phyloP scores from a whole-genome alignment of 2,329 filamentous ascomycete genomes.

The Phialocephala sp. region DNA sequence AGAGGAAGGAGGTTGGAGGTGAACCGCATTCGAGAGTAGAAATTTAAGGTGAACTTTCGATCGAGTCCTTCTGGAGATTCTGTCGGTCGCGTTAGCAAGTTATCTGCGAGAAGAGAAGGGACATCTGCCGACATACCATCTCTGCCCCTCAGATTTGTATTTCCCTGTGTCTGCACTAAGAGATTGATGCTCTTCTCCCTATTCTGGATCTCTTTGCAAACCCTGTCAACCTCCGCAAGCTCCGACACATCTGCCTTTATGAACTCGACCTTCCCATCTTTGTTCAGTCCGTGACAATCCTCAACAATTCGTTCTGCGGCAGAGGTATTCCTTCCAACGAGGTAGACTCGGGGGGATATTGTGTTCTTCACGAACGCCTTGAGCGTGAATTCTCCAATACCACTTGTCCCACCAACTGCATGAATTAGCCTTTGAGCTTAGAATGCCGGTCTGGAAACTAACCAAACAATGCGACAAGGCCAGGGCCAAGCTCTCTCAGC shows the following conservation, averaged over 20 bases:
- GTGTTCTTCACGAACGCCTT: conserved; percentile 51
- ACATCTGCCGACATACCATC: conserved; percentile 30
- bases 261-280: conserved; percentile 53
- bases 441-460: not conserved
- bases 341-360: conserved; percentile 50
- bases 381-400: conserved; percentile 55
- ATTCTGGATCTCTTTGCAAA: conserved; percentile 54
- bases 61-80: conserved; percentile 39
- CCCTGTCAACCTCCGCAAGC: conserved; percentile 53
- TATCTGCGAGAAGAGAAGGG: too few species aligned
- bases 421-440: conserved; percentile 13
- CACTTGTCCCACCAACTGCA: conserved; percentile 52
- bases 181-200: conserved; percentile 60
- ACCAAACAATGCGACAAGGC: conserved; percentile 41
- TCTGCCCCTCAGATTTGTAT: conserved; percentile 43
- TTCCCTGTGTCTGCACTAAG: conserved; percentile 58
- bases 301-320: conserved; percentile 48
- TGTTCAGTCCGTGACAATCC: conserved; percentile 51
- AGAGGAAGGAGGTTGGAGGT: conserved; percentile 62
- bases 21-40: conserved; percentile 64
- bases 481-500: conserved; percentile 40
- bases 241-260: conserved; percentile 53
- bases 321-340: conserved; percentile 53
- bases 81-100: conserved; percentile 14
- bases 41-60: conserved; percentile 43